Base-by-base conservation (phyloP, 345 rosid genomes). In the Heritiera littoralis region DNA sequence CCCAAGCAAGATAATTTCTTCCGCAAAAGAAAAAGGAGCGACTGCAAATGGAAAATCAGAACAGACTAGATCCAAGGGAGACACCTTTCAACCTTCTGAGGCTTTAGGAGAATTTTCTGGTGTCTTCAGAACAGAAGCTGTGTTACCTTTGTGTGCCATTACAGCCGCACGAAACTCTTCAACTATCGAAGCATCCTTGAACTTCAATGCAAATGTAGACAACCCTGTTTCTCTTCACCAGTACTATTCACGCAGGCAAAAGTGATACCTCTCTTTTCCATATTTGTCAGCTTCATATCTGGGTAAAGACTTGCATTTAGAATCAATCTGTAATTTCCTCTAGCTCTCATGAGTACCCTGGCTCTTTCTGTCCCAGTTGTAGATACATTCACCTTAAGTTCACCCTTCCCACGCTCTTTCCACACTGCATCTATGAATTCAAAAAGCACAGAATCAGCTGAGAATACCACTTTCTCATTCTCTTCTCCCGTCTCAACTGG, bases 331-430 rank as follows among this genome's bases (percentile, higher is more conserved):
- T 86, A 90, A 86, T 95, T 92, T 72, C 99, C 99, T 85, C 85
- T 88, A 38, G 97, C 85, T 87, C 99, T 91, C 99, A 96, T 96
- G 6, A 96, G 81, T 30, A 96, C 77, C 72, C 99, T 91, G 60
- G 92, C 94, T 81, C 77, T 91, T 77, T 88, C 91, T 4, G 83
- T 11, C 18, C 85, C 97, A 6, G 81, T 38, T 58, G 91, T 86
- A 1, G 91, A 87, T 9, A 94, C 92, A 51, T 96, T 94, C 79
- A 96, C 94, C 86, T 90, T 96, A 65, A 94, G 79, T 75, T 89
- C 99, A 80, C 99, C 98, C 88, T 96, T 94, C 8, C 99, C 99
- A 15, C 99, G 98, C 84, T 96, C 99, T 89, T 93, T 96, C 99
- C 99, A 96, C 52, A 84, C 81, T 32, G 93, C 90, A 74, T 90